Base-by-base conservation (phyloP, 129 eudicot species). In the Centella asiatica region DNA sequence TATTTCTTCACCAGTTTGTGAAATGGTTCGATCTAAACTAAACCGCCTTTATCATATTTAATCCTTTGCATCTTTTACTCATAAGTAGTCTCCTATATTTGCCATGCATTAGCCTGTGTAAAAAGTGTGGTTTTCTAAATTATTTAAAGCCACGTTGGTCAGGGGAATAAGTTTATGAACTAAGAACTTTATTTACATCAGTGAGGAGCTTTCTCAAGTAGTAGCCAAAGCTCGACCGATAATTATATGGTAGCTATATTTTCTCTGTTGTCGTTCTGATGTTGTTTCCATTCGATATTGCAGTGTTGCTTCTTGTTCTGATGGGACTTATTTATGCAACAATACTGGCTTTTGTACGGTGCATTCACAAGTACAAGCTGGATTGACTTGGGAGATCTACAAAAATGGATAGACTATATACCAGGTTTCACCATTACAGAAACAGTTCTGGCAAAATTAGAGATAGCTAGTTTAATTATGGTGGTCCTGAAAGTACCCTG, bases 361-460 rank as follows among this genome's bases (percentile, higher is more conserved):
- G 75, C 67, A 66, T 72, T 45, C 76, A 62, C 47, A 83, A 83
- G 52, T 70, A 74, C 80, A 83, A 83, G 79, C 77, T 65, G 58
- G 89, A 83, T 65, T 83, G 76, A 78, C 27, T 5, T 12, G 31
- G 26, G 19, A 44, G 9, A 56, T 12, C 9, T 42, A 23, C 24
- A 4, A 33, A 5, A 23, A 13, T 57, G 1, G 3, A 42, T 13
- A 42, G 12, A 4, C 1, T 6, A 27, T 2, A 26, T 12, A 27
- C 60, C 15, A 11, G 26, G 5, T 52, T 52, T 23, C 57, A 52
- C 36, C 49, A 62, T 44, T 0, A n/a, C 5, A 17, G 40, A 8
- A 45, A 7, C 33, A 24, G 55, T 27, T 28, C 48, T 37, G 12
- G 15, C 47, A 42, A 45, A 10, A 55, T 18, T 5, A 55, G 11